phyloP scores from a whole-genome alignment of 176 grass and related monocot genomes.

The Musa beccarii region DNA sequence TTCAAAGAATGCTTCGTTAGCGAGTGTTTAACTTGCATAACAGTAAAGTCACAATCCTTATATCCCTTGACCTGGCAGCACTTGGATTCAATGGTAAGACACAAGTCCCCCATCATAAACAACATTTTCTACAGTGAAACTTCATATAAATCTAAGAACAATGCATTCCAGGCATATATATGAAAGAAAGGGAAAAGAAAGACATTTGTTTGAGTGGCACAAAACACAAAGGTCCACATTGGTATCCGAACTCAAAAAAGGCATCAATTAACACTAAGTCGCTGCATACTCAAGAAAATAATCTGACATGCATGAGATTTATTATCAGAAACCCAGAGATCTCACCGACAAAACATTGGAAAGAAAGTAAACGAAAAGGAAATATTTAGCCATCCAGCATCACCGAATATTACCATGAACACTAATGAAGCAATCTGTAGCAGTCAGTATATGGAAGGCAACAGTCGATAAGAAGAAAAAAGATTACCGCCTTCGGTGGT shows the following conservation, averaged over 20 bases:
- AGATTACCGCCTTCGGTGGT: conserved; percentile 32
- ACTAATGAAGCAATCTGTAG: background rate
- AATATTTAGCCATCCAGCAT: background rate
- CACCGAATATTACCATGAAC: background rate
- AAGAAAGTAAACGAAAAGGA: background rate
- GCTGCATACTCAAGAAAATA: too few relatives aligned
- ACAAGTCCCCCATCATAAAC: background rate
- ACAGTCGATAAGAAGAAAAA: background rate
- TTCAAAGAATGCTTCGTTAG: conserved; percentile 10
- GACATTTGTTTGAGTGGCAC: too few relatives aligned
- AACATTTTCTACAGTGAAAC: background rate
- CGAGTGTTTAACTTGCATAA: conserved; percentile 3
- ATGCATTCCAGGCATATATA: too few relatives aligned
- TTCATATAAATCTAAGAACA: too few relatives aligned
- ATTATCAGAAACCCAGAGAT: background rate
- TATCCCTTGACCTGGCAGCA: too few relatives aligned
- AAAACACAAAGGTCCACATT: too few relatives aligned
- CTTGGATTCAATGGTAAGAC: background rate
- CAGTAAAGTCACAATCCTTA: background rate
- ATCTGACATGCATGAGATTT: too few relatives aligned
- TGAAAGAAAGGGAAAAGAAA: too few relatives aligned
- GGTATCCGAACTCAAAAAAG: too few relatives aligned
- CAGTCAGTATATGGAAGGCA: conserved; percentile 10
- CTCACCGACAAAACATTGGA: background rate
- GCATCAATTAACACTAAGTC: too few relatives aligned